phyloP scores from a whole-genome alignment of 176 grass and related monocot genomes.

The Guadua angustifolia region DNA sequence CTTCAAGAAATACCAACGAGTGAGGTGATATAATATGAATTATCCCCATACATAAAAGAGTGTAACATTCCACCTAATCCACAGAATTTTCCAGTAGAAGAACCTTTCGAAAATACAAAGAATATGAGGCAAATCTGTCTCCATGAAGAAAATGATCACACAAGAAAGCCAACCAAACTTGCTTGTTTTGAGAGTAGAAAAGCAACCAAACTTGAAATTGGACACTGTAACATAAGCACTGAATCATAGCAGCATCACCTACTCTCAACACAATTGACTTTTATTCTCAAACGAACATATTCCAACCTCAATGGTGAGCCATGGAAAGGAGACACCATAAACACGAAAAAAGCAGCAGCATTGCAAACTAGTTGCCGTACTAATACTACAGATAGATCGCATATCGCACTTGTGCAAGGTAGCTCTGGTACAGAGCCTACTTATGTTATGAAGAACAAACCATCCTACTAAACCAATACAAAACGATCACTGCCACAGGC shows the following conservation, averaged over 20 bases:
- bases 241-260: not conserved
- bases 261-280: constrained; percentile 12
- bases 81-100: not conserved
- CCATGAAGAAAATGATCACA: not conserved
- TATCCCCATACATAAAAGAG: not conserved
- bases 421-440: constrained; percentile 22
- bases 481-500: constrained; percentile 3
- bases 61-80: not conserved
- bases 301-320: constrained; percentile 27
- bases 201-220: constrained; percentile 20
- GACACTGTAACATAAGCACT: constrained; percentile 9
- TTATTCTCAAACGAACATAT: constrained; percentile 54
- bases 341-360: constrained; percentile 8
- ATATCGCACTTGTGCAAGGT: not conserved
- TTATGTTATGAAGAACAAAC: constrained; percentile 32
- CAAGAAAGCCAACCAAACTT: not conserved
- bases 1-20: too few relatives aligned
- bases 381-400: constrained; percentile 29
- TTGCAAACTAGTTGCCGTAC: not conserved
- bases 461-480: constrained; percentile 39
- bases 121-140: not conserved
- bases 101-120: not conserved
- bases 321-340: constrained; percentile 29
- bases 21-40: too few relatives aligned
- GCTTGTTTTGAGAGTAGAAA: not conserved